Evolutionary conservation across 202 grass and related monocot genomes (phyloP), one percentile per base, ranked within the genome.

Genomic region (Cymbopogon flexuosus): DNA sequence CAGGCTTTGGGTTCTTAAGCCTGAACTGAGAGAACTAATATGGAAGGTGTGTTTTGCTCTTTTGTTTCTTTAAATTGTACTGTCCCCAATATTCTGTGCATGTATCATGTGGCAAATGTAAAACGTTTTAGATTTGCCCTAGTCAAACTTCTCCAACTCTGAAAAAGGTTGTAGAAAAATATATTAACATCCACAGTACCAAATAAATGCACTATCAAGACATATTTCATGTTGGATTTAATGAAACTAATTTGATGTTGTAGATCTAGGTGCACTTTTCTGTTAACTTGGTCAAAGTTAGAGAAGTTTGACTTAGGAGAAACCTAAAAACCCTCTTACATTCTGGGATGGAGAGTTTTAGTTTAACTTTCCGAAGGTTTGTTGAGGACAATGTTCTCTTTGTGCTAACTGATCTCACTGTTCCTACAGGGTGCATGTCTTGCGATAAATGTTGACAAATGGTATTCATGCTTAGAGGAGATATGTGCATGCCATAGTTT

Each of bases 1-100:
- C 54, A 98, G 91, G 83, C 81, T 98, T 47, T 98, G 95, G 95
- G 85, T 89, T 85, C 73, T 79, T 79, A 98, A 95, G 93, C 84
- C 88, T 84, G 82, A 88, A 75, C 74, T 91, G 58, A 91, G 92
- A 86, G 73, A 80, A 45, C 77, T 98, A 83, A 88, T 94, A 89
- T 98, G 95, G 95, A 94, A 95, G 95, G 95, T 88, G 62, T 83
- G 80, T 40, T 80, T 45, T 65, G 39, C 62, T 33, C 12, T 78
- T 51, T 64, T 11, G 30, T 62, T 76, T 57, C 13, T 43, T 51
- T 49, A 59, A 61, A 34, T 73, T 70, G 54, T 66, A 64, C 59
- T 56, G 15, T 57, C 34, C 18, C 51, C 39, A 43, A 62, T 67
- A 68, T 79, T 75, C 46, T 61, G 56, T 71, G 30, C 66, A 59